Percentiles rank a stretch among this genome's conserved stretches.
Evolutionary conservation across 2,329 filamentous ascomycete genomes (phyloP).

Genomic region (Arachnopeziza araneosa): DNA sequence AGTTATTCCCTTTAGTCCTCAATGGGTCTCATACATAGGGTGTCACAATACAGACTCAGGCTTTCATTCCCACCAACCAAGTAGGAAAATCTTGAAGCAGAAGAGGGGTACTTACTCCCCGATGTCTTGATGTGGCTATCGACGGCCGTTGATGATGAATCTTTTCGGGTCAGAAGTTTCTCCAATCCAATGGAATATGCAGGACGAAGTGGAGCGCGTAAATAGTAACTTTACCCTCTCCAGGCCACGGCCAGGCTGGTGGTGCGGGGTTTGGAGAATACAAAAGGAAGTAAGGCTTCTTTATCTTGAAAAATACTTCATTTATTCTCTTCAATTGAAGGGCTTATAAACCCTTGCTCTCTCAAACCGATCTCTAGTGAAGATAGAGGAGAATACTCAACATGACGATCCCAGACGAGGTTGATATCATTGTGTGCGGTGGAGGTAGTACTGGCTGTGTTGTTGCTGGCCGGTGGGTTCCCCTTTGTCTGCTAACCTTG

Average conservation of each 20-base stretch:
- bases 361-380: background rate
- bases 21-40: background rate
- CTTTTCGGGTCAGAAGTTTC: background rate
- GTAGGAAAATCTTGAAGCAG: background rate
- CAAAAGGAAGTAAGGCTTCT: background rate
- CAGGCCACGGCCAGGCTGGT: background rate
- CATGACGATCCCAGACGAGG: conserved; percentile 34
- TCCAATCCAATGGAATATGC: background rate
- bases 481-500: too few species aligned
- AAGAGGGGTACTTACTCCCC: background rate
- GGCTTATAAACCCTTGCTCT: background rate
- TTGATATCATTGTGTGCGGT: conserved; percentile 48
- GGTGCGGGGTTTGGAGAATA: background rate
- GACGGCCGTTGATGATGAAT: background rate
- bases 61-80: background rate
- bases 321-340: background rate
- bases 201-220: background rate
- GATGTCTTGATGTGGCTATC: background rate
- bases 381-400: conserved; percentile 1
- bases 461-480: conserved; percentile 38
- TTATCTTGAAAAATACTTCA: background rate
- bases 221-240: background rate
- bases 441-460: conserved; percentile 44
- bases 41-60: background rate
- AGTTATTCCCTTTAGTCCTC: background rate